Base-by-base conservation (phyloP, 1,139 yeast species). In the Candida sanyaensis region DNA sequence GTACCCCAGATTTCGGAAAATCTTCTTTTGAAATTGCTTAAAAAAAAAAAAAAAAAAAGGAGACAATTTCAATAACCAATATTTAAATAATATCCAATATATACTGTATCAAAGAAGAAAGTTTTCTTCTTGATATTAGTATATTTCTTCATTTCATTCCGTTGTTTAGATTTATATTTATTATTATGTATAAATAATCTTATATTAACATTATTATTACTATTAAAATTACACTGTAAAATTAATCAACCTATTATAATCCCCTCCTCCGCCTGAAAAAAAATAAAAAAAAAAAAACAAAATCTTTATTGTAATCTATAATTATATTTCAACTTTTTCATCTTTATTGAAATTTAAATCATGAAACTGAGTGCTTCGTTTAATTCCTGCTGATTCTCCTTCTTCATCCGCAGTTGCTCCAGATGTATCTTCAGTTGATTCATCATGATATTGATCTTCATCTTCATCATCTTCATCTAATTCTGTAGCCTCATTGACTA, bases 1-100 rank as follows among this genome's bases (percentile, higher is more conserved):
- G 70, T 7, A 59, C 52, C 21, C 68, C 69, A 42, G 61, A 65
- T 45, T 67, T 65, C 39, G 72, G 72, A 10, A 61, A 57, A 48
- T 9, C 33, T 1, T 46, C 51, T 11, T 61, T 61, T 44, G 62
- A 51, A 23, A 48, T 57, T 23, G 64, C 64, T 37, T 62, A 57
- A 45, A 27, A 27, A 6, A 36, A 4, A 13, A 17, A 32, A n/a
- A n/a, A n/a, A n/a, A n/a, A n/a, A n/a, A n/a, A n/a, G n/a, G 5
- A 26, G 9, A 3, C 21, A 17, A 17, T 17, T 17, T 17, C 21
- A 6, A 26, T 8, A 26, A 26, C 28, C 9, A 17, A 32, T 32
- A n/a, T n/a, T 32, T 17, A 32, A 17, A 17, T 17, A 17, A 17
- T 17, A n/a, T 32, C 36, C 13, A 13, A 17, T 32, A n/a, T n/a